Percentiles rank a stretch among this genome's conserved stretches.
Evolutionary conservation across 441 rosid species (phyloP).

Genomic region (Gossypium trilobum): DNA sequence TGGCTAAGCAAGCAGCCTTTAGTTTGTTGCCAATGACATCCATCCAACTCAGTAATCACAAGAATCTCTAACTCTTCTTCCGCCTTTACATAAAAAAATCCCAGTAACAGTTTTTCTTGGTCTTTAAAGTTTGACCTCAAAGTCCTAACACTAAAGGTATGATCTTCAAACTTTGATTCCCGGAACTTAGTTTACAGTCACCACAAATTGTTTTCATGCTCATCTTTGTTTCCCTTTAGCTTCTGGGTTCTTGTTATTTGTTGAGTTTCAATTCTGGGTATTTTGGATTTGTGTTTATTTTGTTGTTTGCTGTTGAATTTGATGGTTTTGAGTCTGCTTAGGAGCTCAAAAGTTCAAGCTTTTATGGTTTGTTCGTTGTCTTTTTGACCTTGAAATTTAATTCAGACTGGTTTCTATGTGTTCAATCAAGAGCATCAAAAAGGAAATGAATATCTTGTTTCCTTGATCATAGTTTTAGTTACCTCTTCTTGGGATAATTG

Average conservation of each 20-base stretch:
- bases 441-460: background rate
- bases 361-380: background rate
- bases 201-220: background rate
- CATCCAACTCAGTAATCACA: background rate
- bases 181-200: background rate
- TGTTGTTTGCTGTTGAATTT: background rate
- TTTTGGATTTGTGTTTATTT: background rate
- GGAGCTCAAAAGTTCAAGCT: background rate
- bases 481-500: background rate
- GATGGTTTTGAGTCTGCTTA: background rate
- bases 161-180: background rate
- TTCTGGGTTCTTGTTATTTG: background rate
- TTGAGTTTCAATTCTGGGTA: conserved; percentile 1
- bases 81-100: background rate
- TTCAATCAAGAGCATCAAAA: conserved; percentile 1
- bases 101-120: background rate
- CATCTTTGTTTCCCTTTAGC: background rate
- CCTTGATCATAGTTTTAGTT: background rate
- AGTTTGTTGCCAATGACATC: background rate
- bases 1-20: background rate
- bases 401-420: background rate
- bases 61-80: background rate
- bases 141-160: background rate
- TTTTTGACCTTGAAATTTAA: background rate
- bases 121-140: background rate